phyloP scores from a whole-genome alignment of 106 monocot genomes.

The Dendrobium officinale region DNA sequence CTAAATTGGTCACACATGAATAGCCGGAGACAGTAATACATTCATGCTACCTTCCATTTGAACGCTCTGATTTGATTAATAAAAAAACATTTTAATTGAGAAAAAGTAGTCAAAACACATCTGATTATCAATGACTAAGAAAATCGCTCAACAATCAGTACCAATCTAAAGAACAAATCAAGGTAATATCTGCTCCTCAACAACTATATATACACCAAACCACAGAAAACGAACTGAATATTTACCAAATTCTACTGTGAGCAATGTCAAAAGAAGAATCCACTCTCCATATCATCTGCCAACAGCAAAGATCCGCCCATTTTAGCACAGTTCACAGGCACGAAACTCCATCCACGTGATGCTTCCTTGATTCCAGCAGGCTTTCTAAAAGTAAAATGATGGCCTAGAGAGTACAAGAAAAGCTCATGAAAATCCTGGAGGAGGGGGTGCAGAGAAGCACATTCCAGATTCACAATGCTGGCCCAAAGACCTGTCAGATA shows the following conservation, averaged over 20 bases:
- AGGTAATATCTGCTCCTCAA: neutral
- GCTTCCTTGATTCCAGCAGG: neutral
- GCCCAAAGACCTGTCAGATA: conserved; percentile 39
- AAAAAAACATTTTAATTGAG: neutral
- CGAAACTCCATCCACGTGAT: neutral
- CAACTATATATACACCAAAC: neutral
- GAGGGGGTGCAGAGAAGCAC: conserved; percentile 47
- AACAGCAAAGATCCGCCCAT: neutral
- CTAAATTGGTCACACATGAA: too few species aligned
- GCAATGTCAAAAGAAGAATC: neutral
- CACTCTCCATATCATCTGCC: neutral
- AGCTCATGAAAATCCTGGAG: conserved; percentile 39
- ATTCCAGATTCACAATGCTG: conserved; percentile 33
- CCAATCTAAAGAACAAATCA: neutral
- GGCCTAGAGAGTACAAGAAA: neutral
- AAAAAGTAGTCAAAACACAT: neutral
- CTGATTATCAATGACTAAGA: neutral
- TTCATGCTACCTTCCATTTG: too few species aligned
- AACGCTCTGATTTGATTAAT: too few species aligned
- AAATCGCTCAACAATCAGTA: neutral
- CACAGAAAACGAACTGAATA: neutral
- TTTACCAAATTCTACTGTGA: neutral
- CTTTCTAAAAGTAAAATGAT: neutral
- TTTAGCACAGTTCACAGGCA: too few species aligned
- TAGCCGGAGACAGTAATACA: too few species aligned